A percentile compares a stretch with the other conserved stretches of the same genome.
phyloP scores from a whole-genome alignment of 495 filamentous ascomycete genomes.

The Penicillium coprophilum region DNA sequence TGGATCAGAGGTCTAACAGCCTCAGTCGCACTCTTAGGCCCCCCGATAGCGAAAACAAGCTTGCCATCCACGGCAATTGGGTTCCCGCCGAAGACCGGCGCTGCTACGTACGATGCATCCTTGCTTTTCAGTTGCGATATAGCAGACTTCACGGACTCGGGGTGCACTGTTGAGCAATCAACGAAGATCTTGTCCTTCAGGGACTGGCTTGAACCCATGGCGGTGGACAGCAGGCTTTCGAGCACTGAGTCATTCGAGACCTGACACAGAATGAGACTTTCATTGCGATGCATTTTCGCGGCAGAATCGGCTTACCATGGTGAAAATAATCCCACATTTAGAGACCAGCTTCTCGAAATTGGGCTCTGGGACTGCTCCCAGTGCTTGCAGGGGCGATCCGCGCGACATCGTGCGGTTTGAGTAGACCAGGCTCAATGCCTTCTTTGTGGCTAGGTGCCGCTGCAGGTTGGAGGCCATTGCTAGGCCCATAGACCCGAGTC shows the following conservation, averaged over 20 bases:
- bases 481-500: conserved; percentile 51
- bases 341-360: conserved; percentile 39
- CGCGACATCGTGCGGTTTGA: conserved; percentile 48
- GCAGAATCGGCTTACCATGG: conserved; percentile 34
- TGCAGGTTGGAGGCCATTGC: conserved; percentile 51
- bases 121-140: conserved; percentile 36
- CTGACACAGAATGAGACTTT: conserved; percentile 18
- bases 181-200: conserved; percentile 50
- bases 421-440: conserved; percentile 38
- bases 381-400: conserved; percentile 34
- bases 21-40: conserved; percentile 35
- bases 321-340: conserved; percentile 46
- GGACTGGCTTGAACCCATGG: conserved; percentile 32
- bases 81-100: conserved; percentile 48
- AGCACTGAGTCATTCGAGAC: conserved; percentile 46
- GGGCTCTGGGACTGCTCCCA: conserved; percentile 37
- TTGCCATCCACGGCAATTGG: conserved; percentile 46
- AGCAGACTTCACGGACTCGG: conserved; percentile 37
- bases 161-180: conserved; percentile 50
- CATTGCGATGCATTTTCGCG: not conserved
- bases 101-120: conserved; percentile 41
- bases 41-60: conserved; percentile 49
- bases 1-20: conserved; percentile 46
- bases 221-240: conserved; percentile 35
- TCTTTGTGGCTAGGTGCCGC: conserved; percentile 42